phyloP scores from a whole-genome alignment of 441 rosid genomes.

The Adansonia grandidieri region DNA sequence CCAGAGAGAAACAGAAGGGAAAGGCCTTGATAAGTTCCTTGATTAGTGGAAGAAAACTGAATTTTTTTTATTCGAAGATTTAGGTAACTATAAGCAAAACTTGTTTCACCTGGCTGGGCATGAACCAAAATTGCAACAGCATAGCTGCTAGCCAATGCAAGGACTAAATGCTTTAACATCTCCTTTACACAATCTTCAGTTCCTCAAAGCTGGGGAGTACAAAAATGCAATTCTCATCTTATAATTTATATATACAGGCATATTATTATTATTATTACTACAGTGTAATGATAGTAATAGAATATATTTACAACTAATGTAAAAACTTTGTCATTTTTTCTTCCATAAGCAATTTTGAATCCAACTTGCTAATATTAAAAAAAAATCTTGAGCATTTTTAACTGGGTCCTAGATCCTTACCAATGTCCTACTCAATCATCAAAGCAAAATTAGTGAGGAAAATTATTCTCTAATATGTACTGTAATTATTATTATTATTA shows the following conservation, averaged over 20 bases:
- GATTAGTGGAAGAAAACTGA: background rate
- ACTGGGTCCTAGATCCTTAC: too few species aligned
- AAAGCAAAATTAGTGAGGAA: too few species aligned
- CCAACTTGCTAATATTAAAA: too few species aligned
- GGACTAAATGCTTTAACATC: background rate
- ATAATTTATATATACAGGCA: background rate
- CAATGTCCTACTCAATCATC: too few species aligned
- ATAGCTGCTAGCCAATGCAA: background rate
- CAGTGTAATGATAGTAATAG: too few species aligned
- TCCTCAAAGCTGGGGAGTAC: background rate
- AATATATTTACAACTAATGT: too few species aligned
- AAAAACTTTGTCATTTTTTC: too few species aligned
- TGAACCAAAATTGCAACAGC: background rate
- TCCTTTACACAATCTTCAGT: background rate
- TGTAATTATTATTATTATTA: too few species aligned
- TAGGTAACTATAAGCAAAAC: background rate
- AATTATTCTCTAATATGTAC: too few species aligned
- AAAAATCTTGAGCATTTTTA: too few species aligned
- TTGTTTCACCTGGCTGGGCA: background rate
- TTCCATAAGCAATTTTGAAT: too few species aligned
- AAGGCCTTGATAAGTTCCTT: background rate
- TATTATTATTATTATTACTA: too few species aligned
- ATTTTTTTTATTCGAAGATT: background rate
- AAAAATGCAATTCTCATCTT: background rate
- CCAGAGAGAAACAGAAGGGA: constrained; percentile 29